Conservation (phyloP, 805 yeast species). For the Monosporozyma servazzii region DNA sequence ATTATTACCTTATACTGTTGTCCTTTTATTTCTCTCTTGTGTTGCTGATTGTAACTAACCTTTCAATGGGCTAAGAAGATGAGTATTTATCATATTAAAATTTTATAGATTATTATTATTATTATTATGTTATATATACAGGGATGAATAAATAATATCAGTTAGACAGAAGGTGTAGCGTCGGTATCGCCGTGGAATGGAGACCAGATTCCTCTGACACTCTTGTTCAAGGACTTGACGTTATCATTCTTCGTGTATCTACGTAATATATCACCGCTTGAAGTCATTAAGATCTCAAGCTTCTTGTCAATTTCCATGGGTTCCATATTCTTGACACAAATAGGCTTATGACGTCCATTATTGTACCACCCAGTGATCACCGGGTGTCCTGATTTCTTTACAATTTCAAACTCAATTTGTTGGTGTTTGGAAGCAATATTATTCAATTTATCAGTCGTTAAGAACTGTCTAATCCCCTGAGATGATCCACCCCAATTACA, state of each 20-base stretch:
- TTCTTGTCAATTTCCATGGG: constrained; percentile 54
- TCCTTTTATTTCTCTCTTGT: background rate
- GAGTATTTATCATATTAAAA: too few relatives aligned
- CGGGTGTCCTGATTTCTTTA: constrained; percentile 78
- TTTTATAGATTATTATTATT: background rate
- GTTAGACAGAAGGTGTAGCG: background rate
- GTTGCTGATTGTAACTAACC: constrained; percentile 4
- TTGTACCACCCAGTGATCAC: constrained; percentile 35
- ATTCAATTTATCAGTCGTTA: constrained; percentile 43
- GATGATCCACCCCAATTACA: constrained; percentile 97
- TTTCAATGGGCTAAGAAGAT: too few relatives aligned
- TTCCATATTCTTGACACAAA: constrained; percentile 71
- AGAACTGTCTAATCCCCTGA: constrained; percentile 64
- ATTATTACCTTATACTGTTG: background rate
- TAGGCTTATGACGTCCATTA: constrained; percentile 41
- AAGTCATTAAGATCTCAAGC: constrained; percentile 51
- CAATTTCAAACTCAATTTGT: constrained; percentile 61
- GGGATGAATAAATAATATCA: background rate
- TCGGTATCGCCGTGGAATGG: constrained; percentile 57
- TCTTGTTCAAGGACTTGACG: constrained; percentile 69
- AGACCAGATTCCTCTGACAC: constrained; percentile 96
- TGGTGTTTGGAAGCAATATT: constrained; percentile 52
- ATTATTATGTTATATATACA: background rate
- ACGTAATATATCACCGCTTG: constrained; percentile 54
- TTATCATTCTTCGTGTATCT: constrained; percentile 60